Evolutionary conservation across 2,329 filamentous ascomycete genomes (phyloP), one percentile per base, ranked within the genome.

Genomic region (Cercospora citrullina): DNA sequence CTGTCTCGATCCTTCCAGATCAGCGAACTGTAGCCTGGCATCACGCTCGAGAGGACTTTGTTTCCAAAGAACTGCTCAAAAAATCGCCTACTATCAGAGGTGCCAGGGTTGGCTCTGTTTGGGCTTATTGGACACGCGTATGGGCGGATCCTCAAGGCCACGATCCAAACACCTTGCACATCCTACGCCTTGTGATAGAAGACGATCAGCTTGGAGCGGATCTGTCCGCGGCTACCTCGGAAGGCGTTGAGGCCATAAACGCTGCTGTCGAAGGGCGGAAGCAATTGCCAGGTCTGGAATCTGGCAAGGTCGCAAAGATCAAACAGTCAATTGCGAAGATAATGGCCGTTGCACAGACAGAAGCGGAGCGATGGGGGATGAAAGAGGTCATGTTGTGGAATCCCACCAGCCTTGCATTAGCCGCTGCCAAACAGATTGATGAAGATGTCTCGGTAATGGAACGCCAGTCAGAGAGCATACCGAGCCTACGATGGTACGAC

Each of bases 311-410:
- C 39, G 69, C 69, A 31, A 36, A 68, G n/a, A 65, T 72, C 16
- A 84, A 86, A 0, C 81, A 79, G 39, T 83, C 84, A 1, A 84
- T 96, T 68, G 83, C 84, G 42, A 86, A 86, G 2, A 84, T 97
- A 28, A 77, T 96, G 55, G 79, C 81, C 51, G 82, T 89, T 55
- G 93, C 93, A 4, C 88, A 90, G 74, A 80, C 80, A 8, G 88
- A 96, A 79, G 94, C 94, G 1, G 80, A 83, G 3, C 83, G 87
- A 66, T 96, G 92, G 90, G 82, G 86, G 55, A 87, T 92, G 81
- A 83, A 84, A 48, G 84, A 87, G 57, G 87, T 97, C 3, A 86
- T 93, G 77, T 82, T 94, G 62, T 98, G 94, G 94, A 96, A 95
- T 76, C 93, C 94, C 0, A 86, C 85, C 4, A 81, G 86, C 77